A percentile compares a stretch with the other conserved stretches of the same genome.
These are phyloP conservation scores for Ajuga chamaepitys DNA, from an alignment of 257 asterid genomes.

Conservation along the genomic window DNA sequence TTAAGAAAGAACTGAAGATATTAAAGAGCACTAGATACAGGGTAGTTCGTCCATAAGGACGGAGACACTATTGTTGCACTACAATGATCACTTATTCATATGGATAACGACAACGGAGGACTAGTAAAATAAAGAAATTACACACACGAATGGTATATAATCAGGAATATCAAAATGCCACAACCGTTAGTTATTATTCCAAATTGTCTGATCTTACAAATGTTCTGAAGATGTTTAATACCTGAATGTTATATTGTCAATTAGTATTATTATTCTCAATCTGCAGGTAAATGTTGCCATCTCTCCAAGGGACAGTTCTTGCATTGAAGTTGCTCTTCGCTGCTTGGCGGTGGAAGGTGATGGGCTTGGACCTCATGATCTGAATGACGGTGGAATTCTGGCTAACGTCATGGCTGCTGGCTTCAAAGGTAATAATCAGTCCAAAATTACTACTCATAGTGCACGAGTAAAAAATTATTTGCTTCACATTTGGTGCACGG, in stretches of 20 bases:
- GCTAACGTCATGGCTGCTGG: conserved; percentile 80
- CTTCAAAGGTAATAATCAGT: conserved; percentile 61
- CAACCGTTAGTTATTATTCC: neutral
- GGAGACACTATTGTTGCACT: neutral
- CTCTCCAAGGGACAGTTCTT: conserved; percentile 50
- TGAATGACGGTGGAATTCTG: conserved; percentile 86
- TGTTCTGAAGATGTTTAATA: neutral
- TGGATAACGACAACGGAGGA: neutral
- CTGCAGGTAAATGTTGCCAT: conserved; percentile 61
- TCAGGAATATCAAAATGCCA: neutral
- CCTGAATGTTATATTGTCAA: neutral
- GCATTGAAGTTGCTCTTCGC: conserved; percentile 79
- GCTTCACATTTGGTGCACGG: neutral
- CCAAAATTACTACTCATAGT: neutral
- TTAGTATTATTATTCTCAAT: conserved; percentile 6
- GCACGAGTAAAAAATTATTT: neutral
- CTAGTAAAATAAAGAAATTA: neutral
- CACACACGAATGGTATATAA: neutral
- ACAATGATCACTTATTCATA: neutral
- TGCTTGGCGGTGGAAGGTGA: conserved; percentile 84
- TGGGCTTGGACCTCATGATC: conserved; percentile 79
- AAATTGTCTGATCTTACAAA: neutral
- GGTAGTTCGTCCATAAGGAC: neutral
- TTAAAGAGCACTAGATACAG: neutral
- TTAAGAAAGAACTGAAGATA: neutral